Base-by-base conservation (phyloP, 768 basidiomycete genomes). In the Kwoniella mangroviensis region DNA sequence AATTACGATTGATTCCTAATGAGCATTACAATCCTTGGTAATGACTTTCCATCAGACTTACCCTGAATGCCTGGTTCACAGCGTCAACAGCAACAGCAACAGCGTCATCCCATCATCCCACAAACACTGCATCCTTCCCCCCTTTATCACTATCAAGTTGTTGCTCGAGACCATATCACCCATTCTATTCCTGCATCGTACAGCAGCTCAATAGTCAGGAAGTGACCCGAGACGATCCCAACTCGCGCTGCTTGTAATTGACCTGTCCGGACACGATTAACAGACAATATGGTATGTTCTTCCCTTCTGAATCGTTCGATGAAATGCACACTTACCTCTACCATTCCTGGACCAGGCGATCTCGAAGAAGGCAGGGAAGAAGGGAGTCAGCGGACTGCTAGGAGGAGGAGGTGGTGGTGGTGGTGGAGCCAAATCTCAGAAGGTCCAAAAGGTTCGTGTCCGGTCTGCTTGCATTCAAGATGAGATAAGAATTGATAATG, bases 281-380 rank as follows among this genome's bases (percentile, higher is more conserved):
- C 34, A 34, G 34, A 34, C 9, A 34, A 34, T 7, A 34, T 34
- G 34, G 34, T 34, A 34, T 0, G 34, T 34, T 34, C 34, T 34
- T 34, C 34, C 34, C n/a, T n/a, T n/a, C n/a, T n/a, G n/a, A n/a
- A n/a, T n/a, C n/a, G n/a, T n/a, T n/a, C n/a, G n/a, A n/a, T n/a
- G n/a, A n/a, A n/a, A 43, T 13, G 42, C 6, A 43, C 13, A 7
- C 42, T 43, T 43, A 13, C 19, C 12, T 19, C 45, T 49, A 12
- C 19, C 4, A 49, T 49, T 1, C 4, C 34, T 7, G 6, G 26
- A 28, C 28, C 67, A 83, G 82, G 82, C 82, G 21, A 75, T 76
- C 11, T 82, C 81, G 51, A 83, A 82, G 75, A 83, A 83, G 69
- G 82, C 80, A 54, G 82, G 81, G 3, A 82, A 81, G 73, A 84